Evolutionary conservation across 2,329 filamentous ascomycete genomes (phyloP).

Genomic region (Fusarium newnesense): DNA sequence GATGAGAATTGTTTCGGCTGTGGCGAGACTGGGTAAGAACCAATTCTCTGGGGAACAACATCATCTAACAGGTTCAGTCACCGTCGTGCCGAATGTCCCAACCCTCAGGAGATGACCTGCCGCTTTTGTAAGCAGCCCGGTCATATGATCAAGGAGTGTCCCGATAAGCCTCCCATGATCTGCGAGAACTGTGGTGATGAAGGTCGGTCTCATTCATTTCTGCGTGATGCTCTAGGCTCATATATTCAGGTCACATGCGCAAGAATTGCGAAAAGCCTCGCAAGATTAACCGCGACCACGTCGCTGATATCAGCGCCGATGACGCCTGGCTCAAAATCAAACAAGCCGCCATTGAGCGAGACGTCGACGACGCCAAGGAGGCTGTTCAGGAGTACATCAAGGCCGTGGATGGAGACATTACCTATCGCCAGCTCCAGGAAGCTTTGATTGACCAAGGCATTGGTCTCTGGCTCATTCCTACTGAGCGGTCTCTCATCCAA

Average conservation of each 20-base stretch:
- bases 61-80: constrained; percentile 36
- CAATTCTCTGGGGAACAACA: neutral
- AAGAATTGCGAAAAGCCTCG: constrained; percentile 68
- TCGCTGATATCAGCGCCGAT: constrained; percentile 63
- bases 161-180: constrained; percentile 62
- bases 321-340: constrained; percentile 68
- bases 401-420: constrained; percentile 62
- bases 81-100: constrained; percentile 51
- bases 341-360: constrained; percentile 61
- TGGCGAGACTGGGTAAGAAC: constrained; percentile 49
- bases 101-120: constrained; percentile 49
- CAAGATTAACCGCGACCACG: constrained; percentile 63
- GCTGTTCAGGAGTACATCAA: constrained; percentile 71
- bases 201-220: constrained; percentile 53
- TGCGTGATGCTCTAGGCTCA: constrained; percentile 14
- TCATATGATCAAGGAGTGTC: constrained; percentile 71
- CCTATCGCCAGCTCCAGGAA: constrained; percentile 69
- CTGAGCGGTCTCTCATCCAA: constrained; percentile 64
- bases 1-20: constrained; percentile 50
- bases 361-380: constrained; percentile 72
- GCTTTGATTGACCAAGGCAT: constrained; percentile 66
- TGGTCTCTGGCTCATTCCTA: constrained; percentile 69
- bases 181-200: constrained; percentile 72
- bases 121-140: constrained; percentile 61
- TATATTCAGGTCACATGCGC: constrained; percentile 62